Conservation (phyloP, 2,329 filamentous ascomycete genomes). For the Neofusicoccum ribis region DNA sequence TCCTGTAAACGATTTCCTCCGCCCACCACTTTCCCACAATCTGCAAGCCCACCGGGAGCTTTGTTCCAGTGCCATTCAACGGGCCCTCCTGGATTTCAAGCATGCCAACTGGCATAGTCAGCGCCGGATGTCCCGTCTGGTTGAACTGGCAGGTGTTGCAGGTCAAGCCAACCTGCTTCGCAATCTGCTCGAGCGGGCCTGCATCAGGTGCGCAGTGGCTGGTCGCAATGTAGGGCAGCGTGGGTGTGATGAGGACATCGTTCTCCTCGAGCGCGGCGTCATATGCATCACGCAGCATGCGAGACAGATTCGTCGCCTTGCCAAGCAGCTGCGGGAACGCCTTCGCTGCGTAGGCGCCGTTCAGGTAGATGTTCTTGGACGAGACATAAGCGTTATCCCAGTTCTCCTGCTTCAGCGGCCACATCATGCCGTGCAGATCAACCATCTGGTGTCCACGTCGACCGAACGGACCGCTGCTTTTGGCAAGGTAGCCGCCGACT, state of each 20-base stretch:
- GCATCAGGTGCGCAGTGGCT: slow-evolving; percentile 43
- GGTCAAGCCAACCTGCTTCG: slow-evolving; percentile 55
- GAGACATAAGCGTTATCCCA: slow-evolving; percentile 56
- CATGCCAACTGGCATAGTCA: slow-evolving; percentile 54
- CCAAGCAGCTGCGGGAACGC: slow-evolving; percentile 49
- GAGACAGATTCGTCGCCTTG: slow-evolving; percentile 52
- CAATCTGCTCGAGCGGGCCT: slow-evolving; percentile 48
- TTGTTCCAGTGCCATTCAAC: slow-evolving; percentile 23
- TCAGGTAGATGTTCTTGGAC: slow-evolving; percentile 58
- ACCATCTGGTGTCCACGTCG: slow-evolving; percentile 52
- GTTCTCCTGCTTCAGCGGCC: slow-evolving; percentile 48
- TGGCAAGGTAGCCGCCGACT: slow-evolving; percentile 48
- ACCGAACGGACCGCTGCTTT: slow-evolving; percentile 42
- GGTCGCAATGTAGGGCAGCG: slow-evolving; percentile 50
- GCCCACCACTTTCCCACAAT: slow-evolving; percentile 55
- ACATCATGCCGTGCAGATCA: slow-evolving; percentile 52
- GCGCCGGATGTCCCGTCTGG: slow-evolving; percentile 57
- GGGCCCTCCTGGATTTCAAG: slow-evolving; percentile 36
- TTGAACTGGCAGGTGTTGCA: slow-evolving; percentile 61
- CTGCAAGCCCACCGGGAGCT: slow-evolving; percentile 56
- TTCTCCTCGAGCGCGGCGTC: slow-evolving; percentile 42
- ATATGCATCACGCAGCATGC: slow-evolving; percentile 50
- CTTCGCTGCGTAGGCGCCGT: slow-evolving; percentile 50
- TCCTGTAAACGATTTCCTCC: slow-evolving; percentile 49
- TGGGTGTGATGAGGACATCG: slow-evolving; percentile 53